These are phyloP conservation scores for Ramicandelaber brevisporus DNA, from an alignment of 192 early-diverging fungal species.

Conservation along the genomic window DNA sequence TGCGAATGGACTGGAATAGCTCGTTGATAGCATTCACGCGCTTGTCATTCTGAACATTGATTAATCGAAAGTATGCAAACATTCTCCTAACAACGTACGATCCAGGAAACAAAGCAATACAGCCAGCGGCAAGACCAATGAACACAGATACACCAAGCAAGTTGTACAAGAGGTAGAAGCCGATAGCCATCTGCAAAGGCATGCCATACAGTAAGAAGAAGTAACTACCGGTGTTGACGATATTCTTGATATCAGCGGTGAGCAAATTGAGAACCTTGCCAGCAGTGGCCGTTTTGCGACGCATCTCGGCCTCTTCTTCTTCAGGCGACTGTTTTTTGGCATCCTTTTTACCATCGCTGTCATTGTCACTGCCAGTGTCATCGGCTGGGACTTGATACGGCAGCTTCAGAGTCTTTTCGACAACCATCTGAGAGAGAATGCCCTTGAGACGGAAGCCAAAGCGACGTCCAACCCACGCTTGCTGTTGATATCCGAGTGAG, in stretches of 20 bases:
- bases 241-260: slow-evolving; percentile 37
- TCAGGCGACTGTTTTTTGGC: too few species aligned
- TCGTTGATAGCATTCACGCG: slow-evolving; percentile 64
- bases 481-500: slow-evolving; percentile 12
- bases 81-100: slow-evolving; percentile 19
- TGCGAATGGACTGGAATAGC: slow-evolving; percentile 67
- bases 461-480: slow-evolving; percentile 32
- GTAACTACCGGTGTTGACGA: slow-evolving; percentile 22
- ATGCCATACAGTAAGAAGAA: slow-evolving; percentile 32
- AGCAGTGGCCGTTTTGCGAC: slow-evolving; percentile 11
- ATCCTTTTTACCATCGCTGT: slow-evolving; percentile 5
- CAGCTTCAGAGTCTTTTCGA: slow-evolving; percentile 30
- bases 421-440: slow-evolving; percentile 32
- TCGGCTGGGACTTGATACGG: slow-evolving; percentile 10
- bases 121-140: slow-evolving; percentile 44
- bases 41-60: slow-evolving; percentile 38
- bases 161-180: slow-evolving; percentile 35
- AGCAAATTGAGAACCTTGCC: slow-evolving; percentile 54
- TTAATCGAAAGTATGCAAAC: slow-evolving; percentile 19
- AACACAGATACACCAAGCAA: slow-evolving; percentile 62
- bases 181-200: slow-evolving; percentile 43
- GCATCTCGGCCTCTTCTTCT: slow-evolving; percentile 6
- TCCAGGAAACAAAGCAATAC: slow-evolving; percentile 31
- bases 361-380: slow-evolving; percentile 13
- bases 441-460: slow-evolving; percentile 31